phyloP scores from a whole-genome alignment of 2,329 filamentous ascomycete species.

The Scleromitrula shiraiana region DNA sequence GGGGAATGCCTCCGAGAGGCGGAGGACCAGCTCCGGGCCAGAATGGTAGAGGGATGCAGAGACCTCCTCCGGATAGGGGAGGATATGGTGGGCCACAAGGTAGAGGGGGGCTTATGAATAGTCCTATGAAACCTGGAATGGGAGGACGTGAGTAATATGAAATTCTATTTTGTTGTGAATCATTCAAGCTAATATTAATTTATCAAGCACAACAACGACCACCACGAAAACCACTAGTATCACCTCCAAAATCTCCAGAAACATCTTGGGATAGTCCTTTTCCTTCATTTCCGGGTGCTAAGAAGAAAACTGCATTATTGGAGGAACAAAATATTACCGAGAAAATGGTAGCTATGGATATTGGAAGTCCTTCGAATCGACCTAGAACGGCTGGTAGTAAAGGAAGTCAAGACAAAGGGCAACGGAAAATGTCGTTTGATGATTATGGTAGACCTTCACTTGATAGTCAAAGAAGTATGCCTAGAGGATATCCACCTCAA shows the following conservation, averaged over 20 bases:
- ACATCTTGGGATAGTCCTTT: slow-evolving; percentile 42
- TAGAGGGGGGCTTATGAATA: slow-evolving; percentile 21
- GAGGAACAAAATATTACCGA: slow-evolving; percentile 30
- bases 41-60: slow-evolving; percentile 23
- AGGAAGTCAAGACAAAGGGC: slow-evolving; percentile 16
- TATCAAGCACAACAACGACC: slow-evolving; percentile 12
- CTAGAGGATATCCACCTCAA: slow-evolving; percentile 20
- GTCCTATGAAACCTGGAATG: slow-evolving; percentile 9
- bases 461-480: slow-evolving; percentile 21
- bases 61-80: slow-evolving; percentile 21
- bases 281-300: slow-evolving; percentile 34
- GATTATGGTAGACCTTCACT: slow-evolving; percentile 22
- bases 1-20: slow-evolving; percentile 20
- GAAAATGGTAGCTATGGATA: slow-evolving; percentile 26
- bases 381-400: slow-evolving; percentile 21
- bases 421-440: slow-evolving; percentile 15
- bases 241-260: slow-evolving; percentile 33
- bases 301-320: slow-evolving; percentile 34
- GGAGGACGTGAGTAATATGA: slow-evolving; percentile 16
- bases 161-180: neutral
- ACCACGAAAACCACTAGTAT: slow-evolving; percentile 24
- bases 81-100: slow-evolving; percentile 22
- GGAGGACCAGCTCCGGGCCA: slow-evolving; percentile 15
- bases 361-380: slow-evolving; percentile 17
- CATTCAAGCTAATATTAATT: neutral